A percentile compares a stretch with the other conserved stretches of the same genome.
Evolutionary conservation across 495 filamentous ascomycete species (phyloP).

Genomic region (Neurospora intermedia): DNA sequence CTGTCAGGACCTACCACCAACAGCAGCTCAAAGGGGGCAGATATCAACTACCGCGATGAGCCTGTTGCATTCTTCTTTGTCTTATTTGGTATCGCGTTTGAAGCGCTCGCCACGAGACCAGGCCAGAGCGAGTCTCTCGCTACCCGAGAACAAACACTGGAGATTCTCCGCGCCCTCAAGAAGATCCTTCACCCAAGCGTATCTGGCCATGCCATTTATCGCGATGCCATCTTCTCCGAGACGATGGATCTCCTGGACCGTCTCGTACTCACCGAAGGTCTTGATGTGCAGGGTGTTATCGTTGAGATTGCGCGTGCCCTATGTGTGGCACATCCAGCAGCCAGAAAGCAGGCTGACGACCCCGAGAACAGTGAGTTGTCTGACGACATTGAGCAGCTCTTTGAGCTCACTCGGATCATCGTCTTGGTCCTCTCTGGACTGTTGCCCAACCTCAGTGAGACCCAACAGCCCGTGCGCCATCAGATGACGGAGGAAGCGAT

Average conservation of each 20-base stretch:
- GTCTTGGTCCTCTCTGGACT: slow-evolving; percentile 82
- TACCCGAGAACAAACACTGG: slow-evolving; percentile 70
- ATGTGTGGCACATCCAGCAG: slow-evolving; percentile 82
- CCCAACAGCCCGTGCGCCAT: slow-evolving; percentile 57
- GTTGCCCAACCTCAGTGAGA: slow-evolving; percentile 75
- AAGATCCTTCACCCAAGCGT: slow-evolving; percentile 94
- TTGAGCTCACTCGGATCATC: slow-evolving; percentile 90
- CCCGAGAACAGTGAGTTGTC: slow-evolving; percentile 64
- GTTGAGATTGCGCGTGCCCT: slow-evolving; percentile 86
- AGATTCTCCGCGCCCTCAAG: slow-evolving; percentile 83
- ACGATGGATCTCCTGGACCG: slow-evolving; percentile 92
- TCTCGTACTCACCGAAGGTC: slow-evolving; percentile 80
- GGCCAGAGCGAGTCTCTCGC: slow-evolving; percentile 56
- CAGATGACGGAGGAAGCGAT: slow-evolving; percentile 74
- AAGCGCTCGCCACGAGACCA: slow-evolving; percentile 77
- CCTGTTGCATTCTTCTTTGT: slow-evolving; percentile 99
- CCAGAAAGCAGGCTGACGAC: slow-evolving; percentile 51
- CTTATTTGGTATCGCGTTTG: slow-evolving; percentile 90
- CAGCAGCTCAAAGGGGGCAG: slow-evolving; percentile 42
- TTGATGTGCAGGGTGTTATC: slow-evolving; percentile 83
- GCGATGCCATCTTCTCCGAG: slow-evolving; percentile 91
- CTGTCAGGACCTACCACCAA: slow-evolving; percentile 39
- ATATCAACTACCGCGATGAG: slow-evolving; percentile 96
- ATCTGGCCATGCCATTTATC: slow-evolving; percentile 90
- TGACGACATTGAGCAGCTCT: slow-evolving; percentile 96